A percentile compares a stretch with the other conserved stretches of the same genome.
These are phyloP conservation scores for Incumbomyces delicatus DNA, from an alignment of 2,329 filamentous ascomycete species.

Conservation along the genomic window DNA sequence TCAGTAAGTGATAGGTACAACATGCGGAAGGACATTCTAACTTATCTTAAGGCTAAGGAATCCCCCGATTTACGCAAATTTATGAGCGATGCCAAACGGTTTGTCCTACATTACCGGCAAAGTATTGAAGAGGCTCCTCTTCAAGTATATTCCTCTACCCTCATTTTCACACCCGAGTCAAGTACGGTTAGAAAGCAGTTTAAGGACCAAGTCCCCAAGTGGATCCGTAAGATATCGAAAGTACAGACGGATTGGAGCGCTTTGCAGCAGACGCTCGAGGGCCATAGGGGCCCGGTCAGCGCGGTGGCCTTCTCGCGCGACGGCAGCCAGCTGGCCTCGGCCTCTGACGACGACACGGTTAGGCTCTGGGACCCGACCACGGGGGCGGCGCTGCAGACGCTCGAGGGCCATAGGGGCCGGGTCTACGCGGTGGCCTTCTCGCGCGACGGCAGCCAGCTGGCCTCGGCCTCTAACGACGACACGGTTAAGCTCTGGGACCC, in stretches of 20 bases:
- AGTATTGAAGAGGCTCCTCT: too few relatives aligned
- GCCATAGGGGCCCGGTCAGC: constrained; percentile 12
- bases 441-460: neutral
- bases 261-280: constrained; percentile 20
- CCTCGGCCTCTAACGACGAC: constrained; percentile 4
- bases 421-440: neutral
- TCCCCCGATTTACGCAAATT: too few relatives aligned
- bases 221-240: neutral
- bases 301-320: constrained; percentile 18
- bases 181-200: constrained; percentile 3
- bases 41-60: too few relatives aligned
- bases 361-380: neutral
- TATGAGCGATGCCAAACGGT: too few relatives aligned
- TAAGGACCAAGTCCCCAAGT: neutral
- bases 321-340: constrained; percentile 18
- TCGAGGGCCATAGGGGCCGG: neutral
- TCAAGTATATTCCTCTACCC: too few relatives aligned
- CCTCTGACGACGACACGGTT: constrained; percentile 5
- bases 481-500: constrained; percentile 14
- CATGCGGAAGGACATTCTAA: too few relatives aligned
- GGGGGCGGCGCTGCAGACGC: neutral
- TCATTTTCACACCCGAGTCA: too few relatives aligned
- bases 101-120: too few relatives aligned
- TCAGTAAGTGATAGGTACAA: too few relatives aligned
- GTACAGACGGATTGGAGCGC: constrained; percentile 13